Percentiles rank a stretch among this genome's conserved stretches.
phyloP scores from a whole-genome alignment of 2,329 filamentous ascomycete species.

The Cercospora citrullina region DNA sequence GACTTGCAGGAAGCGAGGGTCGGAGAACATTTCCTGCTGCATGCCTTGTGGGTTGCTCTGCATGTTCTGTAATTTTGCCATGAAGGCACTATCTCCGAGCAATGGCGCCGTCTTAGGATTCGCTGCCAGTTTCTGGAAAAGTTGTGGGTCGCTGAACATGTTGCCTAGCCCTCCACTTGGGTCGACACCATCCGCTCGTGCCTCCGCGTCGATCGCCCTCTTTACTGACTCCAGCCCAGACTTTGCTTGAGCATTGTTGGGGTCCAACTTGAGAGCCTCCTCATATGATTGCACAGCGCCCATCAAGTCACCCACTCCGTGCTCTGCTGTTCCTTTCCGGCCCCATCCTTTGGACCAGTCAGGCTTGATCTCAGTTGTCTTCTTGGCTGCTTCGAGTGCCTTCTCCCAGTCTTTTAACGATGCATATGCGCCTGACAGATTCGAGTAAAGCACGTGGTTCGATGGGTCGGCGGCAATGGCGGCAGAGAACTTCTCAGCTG shows the following conservation, averaged over 20 bases:
- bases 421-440: slow-evolving; percentile 83
- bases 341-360: slow-evolving; percentile 98
- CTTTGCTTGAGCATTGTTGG: slow-evolving; percentile 89
- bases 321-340: slow-evolving; percentile 86
- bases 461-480: slow-evolving; percentile 83
- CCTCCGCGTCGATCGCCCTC: slow-evolving; percentile 81
- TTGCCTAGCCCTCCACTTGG: slow-evolving; percentile 75
- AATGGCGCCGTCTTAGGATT: slow-evolving; percentile 90
- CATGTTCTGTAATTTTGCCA: slow-evolving; percentile 81
- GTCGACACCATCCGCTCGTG: slow-evolving; percentile 63
- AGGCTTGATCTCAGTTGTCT: slow-evolving; percentile 91
- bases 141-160: slow-evolving; percentile 91
- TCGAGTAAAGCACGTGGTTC: slow-evolving; percentile 98
- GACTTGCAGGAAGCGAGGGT: slow-evolving; percentile 90
- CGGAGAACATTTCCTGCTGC: slow-evolving; percentile 72
- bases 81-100: slow-evolving; percentile 82
- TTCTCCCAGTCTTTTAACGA: slow-evolving; percentile 86
- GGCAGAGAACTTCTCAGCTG: slow-evolving; percentile 90
- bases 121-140: slow-evolving; percentile 83
- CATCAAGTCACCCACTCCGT: slow-evolving; percentile 82
- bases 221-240: slow-evolving; percentile 81
- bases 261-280: slow-evolving; percentile 89
- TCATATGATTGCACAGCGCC: slow-evolving; percentile 88
- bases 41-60: slow-evolving; percentile 77
- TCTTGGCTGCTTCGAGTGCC: slow-evolving; percentile 85